These are phyloP conservation scores for Candida ponderosae DNA, from an alignment of 805 yeast genomes.

Conservation along the genomic window DNA sequence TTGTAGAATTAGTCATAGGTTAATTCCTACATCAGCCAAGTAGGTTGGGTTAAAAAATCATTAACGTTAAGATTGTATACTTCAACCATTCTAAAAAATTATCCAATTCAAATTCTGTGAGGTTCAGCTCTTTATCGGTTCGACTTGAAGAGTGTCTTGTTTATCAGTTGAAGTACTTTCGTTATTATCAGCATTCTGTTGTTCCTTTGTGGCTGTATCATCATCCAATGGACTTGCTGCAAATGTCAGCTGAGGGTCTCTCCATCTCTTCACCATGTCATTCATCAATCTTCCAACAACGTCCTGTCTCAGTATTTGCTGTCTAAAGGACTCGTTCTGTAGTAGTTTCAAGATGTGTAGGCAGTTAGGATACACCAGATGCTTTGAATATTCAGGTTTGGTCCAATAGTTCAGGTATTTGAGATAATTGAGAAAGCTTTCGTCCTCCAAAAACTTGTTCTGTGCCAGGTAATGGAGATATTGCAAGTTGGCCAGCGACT, in stretches of 20 bases:
- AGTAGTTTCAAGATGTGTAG: conserved; percentile 56
- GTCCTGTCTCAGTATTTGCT: conserved; percentile 48
- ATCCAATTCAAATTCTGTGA: no score
- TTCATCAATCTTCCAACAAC: conserved; percentile 54
- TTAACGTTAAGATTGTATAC: no score
- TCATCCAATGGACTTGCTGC: conserved; percentile 17
- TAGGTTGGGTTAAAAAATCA: no score
- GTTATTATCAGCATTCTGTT: not conserved
- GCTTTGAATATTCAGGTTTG: conserved; percentile 59
- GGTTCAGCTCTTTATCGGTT: no score
- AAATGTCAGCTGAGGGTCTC: conserved; percentile 15
- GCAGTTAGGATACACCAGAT: conserved; percentile 79
- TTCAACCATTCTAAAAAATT: no score
- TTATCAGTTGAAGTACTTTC: not conserved
- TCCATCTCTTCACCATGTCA: conserved; percentile 72
- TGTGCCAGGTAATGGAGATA: conserved; percentile 85
- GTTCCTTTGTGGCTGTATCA: not conserved
- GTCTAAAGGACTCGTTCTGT: conserved; percentile 44
- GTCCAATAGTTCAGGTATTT: conserved; percentile 85
- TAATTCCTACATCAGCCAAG: no score
- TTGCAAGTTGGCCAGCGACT: conserved; percentile 83
- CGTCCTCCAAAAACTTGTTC: conserved; percentile 65
- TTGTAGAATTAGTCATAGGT: no score
- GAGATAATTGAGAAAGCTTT: conserved; percentile 65
- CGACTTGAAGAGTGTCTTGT: no score